Evolutionary conservation across 345 rosid species (phyloP), one percentile per base, ranked within the genome.

Genomic region (Syzygium jambos): DNA sequence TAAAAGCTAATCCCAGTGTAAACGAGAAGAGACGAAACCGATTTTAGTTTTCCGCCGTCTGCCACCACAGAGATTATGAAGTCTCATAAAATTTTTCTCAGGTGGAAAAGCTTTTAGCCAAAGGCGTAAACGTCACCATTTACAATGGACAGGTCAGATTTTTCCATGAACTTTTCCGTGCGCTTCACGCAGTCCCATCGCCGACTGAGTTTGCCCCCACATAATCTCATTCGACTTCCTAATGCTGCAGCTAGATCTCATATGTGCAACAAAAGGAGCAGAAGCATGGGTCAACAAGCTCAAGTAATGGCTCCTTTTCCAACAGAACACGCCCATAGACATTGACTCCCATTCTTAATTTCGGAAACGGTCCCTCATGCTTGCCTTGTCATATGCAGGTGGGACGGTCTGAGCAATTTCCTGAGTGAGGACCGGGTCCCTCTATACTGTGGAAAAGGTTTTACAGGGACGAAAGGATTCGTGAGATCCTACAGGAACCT

Each of bases 271-370:
- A 52, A 90, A 87, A 86, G 92, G 94, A 88, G 89, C 84, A 68
- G 94, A 93, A 87, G 88, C 94, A 17, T 91, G 95, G 94, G 12
- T 93, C 30, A 86, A 68, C 56, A 91, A 90, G 84, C 92, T 93
- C 85, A 88, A 90, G 94, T 90, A 91, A 17, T 54, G 53, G 4
- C 55, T 22, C 85, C n/a, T 84, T 84, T 25, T 38, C 63, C 49
- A 10, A 41, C 21, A 63, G 8, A 63, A 13, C 77, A 29, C 38
- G 11, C 68, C 51, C 21, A 16, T 2, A 5, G n/a, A 41, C 65
- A 14, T 41, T 2, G 13, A 8, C 43, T 14, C 8, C 29, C n/a
- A 23, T 19, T 9, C 34, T 21, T 59, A n/a, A 73, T 83, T 38
- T 30, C 22, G 41, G 27, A 84, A 29, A 25, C 15, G 78, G 78